A percentile compares a stretch with the other conserved stretches of the same genome.
Conservation (phyloP, 306 rosid species). For the Canavalia ensiformis region DNA sequence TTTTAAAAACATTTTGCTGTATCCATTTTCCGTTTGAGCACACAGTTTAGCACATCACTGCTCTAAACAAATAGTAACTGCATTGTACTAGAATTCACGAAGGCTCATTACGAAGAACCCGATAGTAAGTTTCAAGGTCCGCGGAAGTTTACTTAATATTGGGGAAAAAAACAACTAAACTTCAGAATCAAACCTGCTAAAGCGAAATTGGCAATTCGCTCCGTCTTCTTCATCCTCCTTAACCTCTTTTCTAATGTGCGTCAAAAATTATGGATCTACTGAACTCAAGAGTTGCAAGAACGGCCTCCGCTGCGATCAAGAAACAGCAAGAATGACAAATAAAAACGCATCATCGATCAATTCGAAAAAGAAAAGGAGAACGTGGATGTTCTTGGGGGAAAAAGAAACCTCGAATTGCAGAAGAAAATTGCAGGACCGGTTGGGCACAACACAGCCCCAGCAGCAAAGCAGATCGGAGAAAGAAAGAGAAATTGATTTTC, state of each 20-base stretch:
- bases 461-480: conserved; percentile 64
- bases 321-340: conserved; percentile 40
- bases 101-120: neutral
- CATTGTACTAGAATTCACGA: conserved; percentile 3
- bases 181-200: conserved; percentile 68
- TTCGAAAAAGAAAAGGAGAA: neutral
- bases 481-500: conserved; percentile 42
- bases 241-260: conserved; percentile 14
- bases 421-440: conserved; percentile 48
- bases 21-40: neutral
- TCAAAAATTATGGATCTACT: conserved; percentile 50
- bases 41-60: conserved; percentile 2
- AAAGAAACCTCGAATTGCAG: conserved; percentile 44
- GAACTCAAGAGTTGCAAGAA: conserved; percentile 45
- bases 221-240: conserved; percentile 75
- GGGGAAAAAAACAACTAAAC: neutral
- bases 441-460: conserved; percentile 41
- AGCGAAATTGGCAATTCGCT: conserved; percentile 89
- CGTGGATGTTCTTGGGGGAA: conserved; percentile 21
- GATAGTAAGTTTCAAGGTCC: neutral
- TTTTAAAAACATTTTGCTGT: neutral
- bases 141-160: neutral
- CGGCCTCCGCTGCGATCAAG: conserved; percentile 63
- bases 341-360: conserved; percentile 7
- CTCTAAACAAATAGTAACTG: neutral